Conservation (phyloP, 441 rosid species). For the Macaranga tanarius region DNA sequence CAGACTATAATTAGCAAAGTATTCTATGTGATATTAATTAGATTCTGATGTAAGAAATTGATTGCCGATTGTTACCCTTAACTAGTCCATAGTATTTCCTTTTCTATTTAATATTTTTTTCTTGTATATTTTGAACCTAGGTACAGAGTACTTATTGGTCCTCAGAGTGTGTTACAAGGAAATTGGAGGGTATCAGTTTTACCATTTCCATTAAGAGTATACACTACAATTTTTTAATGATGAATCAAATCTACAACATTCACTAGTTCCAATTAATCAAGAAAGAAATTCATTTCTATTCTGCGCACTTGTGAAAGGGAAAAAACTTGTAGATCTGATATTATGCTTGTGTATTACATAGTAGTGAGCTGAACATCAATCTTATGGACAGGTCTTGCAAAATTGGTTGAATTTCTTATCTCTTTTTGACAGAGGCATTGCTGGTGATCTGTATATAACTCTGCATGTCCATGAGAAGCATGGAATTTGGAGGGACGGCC, state of each 20-base stretch:
- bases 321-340: not conserved
- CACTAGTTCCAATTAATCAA: not conserved
- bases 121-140: no score
- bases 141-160: no score
- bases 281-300: not conserved
- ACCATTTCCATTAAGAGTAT: no score
- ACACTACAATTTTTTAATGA: not conserved
- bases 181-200: no score
- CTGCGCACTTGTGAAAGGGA: not conserved
- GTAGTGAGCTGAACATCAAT: constrained; percentile 8
- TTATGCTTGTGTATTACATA: constrained; percentile 2
- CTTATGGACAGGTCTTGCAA: not conserved
- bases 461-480: constrained; percentile 65
- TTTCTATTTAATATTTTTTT: no score
- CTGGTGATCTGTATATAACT: constrained; percentile 70
- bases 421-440: constrained; percentile 47
- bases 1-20: no score
- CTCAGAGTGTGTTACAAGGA: no score
- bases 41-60: no score
- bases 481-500: constrained; percentile 80
- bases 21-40: no score
- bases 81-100: no score
- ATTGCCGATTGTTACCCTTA: no score
- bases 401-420: constrained; percentile 1
- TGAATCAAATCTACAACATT: not conserved